Evolutionary conservation across 2,329 filamentous ascomycete species (phyloP).

Genomic region (Emmonsiellopsis sp.): DNA sequence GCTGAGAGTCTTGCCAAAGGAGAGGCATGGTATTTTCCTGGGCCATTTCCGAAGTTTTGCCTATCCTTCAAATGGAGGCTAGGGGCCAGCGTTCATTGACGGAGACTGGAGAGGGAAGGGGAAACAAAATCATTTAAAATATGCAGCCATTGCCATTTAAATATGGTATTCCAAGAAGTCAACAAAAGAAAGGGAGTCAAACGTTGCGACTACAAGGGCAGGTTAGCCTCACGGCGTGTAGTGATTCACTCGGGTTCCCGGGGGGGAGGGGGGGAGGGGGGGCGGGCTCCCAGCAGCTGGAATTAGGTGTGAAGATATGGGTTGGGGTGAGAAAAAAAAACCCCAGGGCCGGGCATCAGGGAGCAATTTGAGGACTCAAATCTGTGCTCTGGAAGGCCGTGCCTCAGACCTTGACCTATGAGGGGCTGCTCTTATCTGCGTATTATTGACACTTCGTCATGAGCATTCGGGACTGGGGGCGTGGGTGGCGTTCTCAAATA

Average conservation of each 20-base stretch:
- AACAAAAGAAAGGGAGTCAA: not conserved
- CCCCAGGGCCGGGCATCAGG: not conserved
- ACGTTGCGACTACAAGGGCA: not conserved
- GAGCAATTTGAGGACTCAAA: not conserved
- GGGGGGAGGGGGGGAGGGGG: not conserved
- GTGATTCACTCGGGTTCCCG: not conserved
- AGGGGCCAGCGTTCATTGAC: not conserved
- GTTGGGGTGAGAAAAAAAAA: not conserved
- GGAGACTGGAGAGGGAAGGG: not conserved
- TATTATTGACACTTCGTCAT: not conserved
- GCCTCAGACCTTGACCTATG: not conserved
- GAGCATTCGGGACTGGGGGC: not conserved
- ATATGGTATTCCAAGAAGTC: not conserved
- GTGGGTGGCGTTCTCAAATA: constrained; percentile 2
- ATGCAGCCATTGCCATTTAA: not conserved
- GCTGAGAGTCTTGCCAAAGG: not conserved
- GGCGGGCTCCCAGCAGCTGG: not conserved
- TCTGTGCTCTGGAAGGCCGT: not conserved
- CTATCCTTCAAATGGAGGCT: not conserved
- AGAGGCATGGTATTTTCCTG: not conserved
- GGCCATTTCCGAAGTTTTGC: not conserved
- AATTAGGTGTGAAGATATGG: not conserved
- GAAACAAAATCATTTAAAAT: not conserved
- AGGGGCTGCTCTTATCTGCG: not conserved
- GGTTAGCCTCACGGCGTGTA: not conserved